phyloP scores from a whole-genome alignment of 106 monocot species.

The Acorus calamus region DNA sequence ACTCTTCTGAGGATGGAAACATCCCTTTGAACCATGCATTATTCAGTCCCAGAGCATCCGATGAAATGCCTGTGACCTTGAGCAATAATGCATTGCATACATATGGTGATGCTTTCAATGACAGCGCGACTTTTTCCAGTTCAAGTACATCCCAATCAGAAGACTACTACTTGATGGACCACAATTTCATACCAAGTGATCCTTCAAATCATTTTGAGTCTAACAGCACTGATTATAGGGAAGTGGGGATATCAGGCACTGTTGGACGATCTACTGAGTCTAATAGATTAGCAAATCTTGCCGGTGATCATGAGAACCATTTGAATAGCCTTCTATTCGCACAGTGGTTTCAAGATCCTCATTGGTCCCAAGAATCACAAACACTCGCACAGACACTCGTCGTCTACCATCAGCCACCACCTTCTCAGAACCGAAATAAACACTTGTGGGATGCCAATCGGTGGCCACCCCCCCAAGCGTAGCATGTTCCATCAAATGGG shows the following conservation, averaged over 20 bases:
- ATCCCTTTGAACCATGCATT: too few relatives aligned
- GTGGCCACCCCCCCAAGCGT: background rate
- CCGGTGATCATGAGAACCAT: conserved; percentile 30
- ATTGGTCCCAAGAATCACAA: background rate
- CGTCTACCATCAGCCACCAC: conserved; percentile 11
- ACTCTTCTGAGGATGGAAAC: too few relatives aligned
- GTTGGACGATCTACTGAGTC: background rate
- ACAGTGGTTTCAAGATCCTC: conserved; percentile 19
- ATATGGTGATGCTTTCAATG: conserved; percentile 7
- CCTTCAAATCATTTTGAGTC: background rate
- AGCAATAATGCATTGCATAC: background rate
- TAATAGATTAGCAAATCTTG: conserved; percentile 29
- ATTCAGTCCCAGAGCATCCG: too few relatives aligned
- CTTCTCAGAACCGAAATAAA: conserved; percentile 20
- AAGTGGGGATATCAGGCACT: background rate
- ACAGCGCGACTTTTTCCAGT: background rate
- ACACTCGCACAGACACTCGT: background rate
- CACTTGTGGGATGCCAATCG: conserved; percentile 18
- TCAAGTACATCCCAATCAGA: background rate
- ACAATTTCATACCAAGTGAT: too few relatives aligned
- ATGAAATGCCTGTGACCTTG: too few relatives aligned
- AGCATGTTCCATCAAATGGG: conserved; percentile 20
- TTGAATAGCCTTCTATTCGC: conserved; percentile 41
- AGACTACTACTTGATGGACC: too few relatives aligned
- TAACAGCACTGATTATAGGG: background rate